Evolutionary conservation across 345 rosid genomes (phyloP).

Genomic region (Brassica juncea): DNA sequence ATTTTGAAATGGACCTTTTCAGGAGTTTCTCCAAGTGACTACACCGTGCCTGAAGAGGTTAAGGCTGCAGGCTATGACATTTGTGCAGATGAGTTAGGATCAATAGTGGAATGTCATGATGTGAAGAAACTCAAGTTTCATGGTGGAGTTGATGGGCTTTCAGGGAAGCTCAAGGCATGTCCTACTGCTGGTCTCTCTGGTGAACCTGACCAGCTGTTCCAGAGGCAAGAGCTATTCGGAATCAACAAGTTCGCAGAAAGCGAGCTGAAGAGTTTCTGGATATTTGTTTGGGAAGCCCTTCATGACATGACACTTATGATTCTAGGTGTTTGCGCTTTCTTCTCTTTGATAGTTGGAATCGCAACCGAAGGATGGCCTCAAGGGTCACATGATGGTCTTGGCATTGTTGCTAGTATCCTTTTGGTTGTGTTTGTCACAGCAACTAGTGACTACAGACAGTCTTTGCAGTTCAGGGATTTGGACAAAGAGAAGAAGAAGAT

Average conservation of each 20-base stretch:
- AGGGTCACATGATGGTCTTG: slow-evolving; percentile 94
- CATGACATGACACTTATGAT: slow-evolving; percentile 94
- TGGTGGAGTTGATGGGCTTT: slow-evolving; percentile 71
- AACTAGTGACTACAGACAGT: slow-evolving; percentile 85
- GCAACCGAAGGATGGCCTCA: slow-evolving; percentile 94
- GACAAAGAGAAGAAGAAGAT: slow-evolving; percentile 96
- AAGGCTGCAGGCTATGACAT: slow-evolving; percentile 81
- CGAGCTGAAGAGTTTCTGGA: slow-evolving; percentile 62
- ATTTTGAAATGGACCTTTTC: background rate
- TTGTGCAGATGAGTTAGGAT: slow-evolving; percentile 85
- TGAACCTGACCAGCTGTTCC: slow-evolving; percentile 38
- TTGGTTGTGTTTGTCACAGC: slow-evolving; percentile 92
- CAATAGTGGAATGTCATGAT: slow-evolving; percentile 81
- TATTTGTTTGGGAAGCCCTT: slow-evolving; percentile 94
- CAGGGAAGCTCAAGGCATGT: slow-evolving; percentile 64
- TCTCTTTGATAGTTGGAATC: slow-evolving; percentile 82
- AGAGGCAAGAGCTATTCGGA: slow-evolving; percentile 71
- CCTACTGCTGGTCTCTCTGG: slow-evolving; percentile 54
- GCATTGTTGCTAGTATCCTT: slow-evolving; percentile 84
- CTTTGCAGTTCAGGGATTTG: slow-evolving; percentile 78
- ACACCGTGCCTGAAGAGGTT: slow-evolving; percentile 64
- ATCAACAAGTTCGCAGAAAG: slow-evolving; percentile 83
- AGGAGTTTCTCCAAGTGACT: slow-evolving; percentile 77
- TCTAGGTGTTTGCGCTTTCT: slow-evolving; percentile 79
- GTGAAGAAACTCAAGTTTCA: slow-evolving; percentile 72